Evolutionary conservation across 2,329 filamentous ascomycete genomes (phyloP), one percentile per base, ranked within the genome.

Genomic region (Pyrenophora graminea): DNA sequence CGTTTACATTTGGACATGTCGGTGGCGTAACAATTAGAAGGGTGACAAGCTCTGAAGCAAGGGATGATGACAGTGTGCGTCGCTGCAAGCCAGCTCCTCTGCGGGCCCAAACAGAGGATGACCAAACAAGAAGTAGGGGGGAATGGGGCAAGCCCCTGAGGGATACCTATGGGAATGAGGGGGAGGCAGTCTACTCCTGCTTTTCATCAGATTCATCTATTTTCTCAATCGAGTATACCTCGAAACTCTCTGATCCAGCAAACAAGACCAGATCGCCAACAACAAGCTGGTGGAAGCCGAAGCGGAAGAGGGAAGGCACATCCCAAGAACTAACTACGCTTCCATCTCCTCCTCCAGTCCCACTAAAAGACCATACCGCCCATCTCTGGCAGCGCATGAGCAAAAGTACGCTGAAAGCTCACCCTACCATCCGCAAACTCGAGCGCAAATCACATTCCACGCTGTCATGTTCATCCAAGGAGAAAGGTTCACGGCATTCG

Each of bases 171-270:
- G 38, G 38, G 27, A 15, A 23, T 10, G 12, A 15, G 33, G 43
- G 9, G 19, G 34, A 27, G 18, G 33, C 18, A 19, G 17, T 34
- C 6, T 23, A 37, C 15, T 48, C 45, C 23, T 45, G 40, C 15
- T 50, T 45, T 27, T 50, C 47, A 21, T 50, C 47, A 1, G 47
- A 50, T 17, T 50, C 40, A 6, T 50, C 47, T 5, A 12, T n/a
- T 19, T 19, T 30, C 25, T 45, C 47, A 3, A 17, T 30, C 23
- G 27, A 50, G 13, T 30, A 21, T 38, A 17, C 40, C 25, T 23
- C 34, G n/a, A 34, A 40, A 15, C 12, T 44, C 2, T 27, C n/a
- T 0, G 15, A 9, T 18, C n/a, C n/a, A 13, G 39, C 18, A 1
- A 23, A 25, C 10, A 43, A 30, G 7, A 15, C 33, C 17, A 48